A percentile compares a stretch with the other conserved stretches of the same genome.
These are phyloP conservation scores for Saccharomyces hybrid DNA, from an alignment of 1,139 yeast genomes.

Conservation along the genomic window DNA sequence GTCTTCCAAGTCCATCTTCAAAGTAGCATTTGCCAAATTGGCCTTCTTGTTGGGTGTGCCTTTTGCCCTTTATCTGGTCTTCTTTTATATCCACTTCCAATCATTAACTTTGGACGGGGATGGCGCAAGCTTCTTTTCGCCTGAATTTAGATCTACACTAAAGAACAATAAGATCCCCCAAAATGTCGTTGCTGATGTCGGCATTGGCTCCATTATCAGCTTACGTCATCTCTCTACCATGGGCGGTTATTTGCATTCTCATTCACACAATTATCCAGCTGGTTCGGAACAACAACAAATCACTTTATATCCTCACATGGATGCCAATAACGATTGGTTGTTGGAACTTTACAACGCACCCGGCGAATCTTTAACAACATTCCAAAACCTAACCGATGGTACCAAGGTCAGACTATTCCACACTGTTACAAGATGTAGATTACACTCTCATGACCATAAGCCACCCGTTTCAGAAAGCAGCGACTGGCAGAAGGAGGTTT, in stretches of 20 bases:
- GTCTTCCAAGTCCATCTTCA: slow-evolving; percentile 22
- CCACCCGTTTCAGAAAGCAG: slow-evolving; percentile 80
- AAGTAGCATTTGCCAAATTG: slow-evolving; percentile 46
- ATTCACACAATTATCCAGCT: slow-evolving; percentile 70
- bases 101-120: slow-evolving; percentile 70
- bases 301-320: slow-evolving; percentile 89
- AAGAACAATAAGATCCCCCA: slow-evolving; percentile 63
- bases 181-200: slow-evolving; percentile 71
- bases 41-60: slow-evolving; percentile 64
- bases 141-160: slow-evolving; percentile 78
- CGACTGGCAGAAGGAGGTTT: slow-evolving; percentile 95
- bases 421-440: slow-evolving; percentile 59
- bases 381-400: slow-evolving; percentile 66
- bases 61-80: slow-evolving; percentile 50
- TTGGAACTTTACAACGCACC: slow-evolving; percentile 59
- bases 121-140: slow-evolving; percentile 82
- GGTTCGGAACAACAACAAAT: slow-evolving; percentile 96
- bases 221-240: slow-evolving; percentile 76
- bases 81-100: slow-evolving; percentile 74
- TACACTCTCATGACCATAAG: slow-evolving; percentile 94
- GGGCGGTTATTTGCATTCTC: slow-evolving; percentile 96
- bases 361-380: slow-evolving; percentile 38
- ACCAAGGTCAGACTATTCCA: slow-evolving; percentile 77
- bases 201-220: slow-evolving; percentile 73
- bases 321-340: slow-evolving; percentile 78